Evolutionary conservation across 2,329 filamentous ascomycete genomes (phyloP), one percentile per base, ranked within the genome.

Genomic region (Epichloe sibirici): DNA sequence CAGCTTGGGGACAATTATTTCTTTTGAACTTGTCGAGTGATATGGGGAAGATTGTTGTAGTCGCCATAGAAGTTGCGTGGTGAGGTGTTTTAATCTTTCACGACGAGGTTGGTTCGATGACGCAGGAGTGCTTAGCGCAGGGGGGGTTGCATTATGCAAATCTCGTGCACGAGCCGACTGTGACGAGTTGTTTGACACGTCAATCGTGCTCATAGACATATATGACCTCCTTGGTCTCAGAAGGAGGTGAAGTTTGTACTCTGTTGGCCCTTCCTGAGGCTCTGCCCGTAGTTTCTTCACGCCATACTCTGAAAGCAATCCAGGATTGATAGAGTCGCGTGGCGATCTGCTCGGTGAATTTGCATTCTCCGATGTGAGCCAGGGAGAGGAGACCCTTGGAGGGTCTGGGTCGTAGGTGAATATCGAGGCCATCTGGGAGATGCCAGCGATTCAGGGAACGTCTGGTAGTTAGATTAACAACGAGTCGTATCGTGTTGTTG

Each of bases 221-320:
- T 90, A 95, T 6, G 79, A 81, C 56, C 89, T 79, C 53, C 91
- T 79, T 15, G 86, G 83, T 38, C 90, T 82, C 49, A 96, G 72
- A 6, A 97, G 76, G 5, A 98, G 74, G 69, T 97, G 93, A 44
- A 98, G 72, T 68, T 98, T 98, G 71, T 98, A 98, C 69, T 98
- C 93, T 0, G 88, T 94, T 17, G 93, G 90, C 0, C 93, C 93
- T 57, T 94, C 85, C 64, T 97, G 90, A 5, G 91, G 91, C 66
- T 98, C 93, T 12, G 91, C 85, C 57, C 90, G 85, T 15, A 98
- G 72, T 62, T 85, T 88, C 45, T 83, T 85, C 45, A 93, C 79
- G 1, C 77, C 79, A 64, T 81, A 83, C 52, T 85, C 78, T 4
- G 75, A 75, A 12, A 80, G 69, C 7, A 75, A 60, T n/a, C 70